Conservation (phyloP, 306 rosid species). For the Coriaria nepalensis region DNA sequence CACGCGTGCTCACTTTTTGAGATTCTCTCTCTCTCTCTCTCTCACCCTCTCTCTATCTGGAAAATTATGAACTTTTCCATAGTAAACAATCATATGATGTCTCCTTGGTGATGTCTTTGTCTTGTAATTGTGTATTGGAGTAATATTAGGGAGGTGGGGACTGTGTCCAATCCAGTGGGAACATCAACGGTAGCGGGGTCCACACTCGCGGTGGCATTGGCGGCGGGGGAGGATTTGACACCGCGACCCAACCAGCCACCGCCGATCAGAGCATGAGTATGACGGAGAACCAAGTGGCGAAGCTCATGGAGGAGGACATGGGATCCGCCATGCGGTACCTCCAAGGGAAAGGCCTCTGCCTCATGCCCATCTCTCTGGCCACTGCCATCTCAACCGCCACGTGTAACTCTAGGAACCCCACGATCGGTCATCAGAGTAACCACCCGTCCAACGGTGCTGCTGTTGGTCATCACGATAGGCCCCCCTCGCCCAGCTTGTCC, state of each 20-base stretch:
- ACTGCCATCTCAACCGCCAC: slow-evolving; percentile 85
- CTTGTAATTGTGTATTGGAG: too few species aligned
- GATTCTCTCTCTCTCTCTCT: slow-evolving; percentile 25
- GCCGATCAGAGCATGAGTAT: slow-evolving; percentile 53
- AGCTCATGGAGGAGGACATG: slow-evolving; percentile 95
- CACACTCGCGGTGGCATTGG: slow-evolving; percentile 17
- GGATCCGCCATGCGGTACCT: slow-evolving; percentile 98
- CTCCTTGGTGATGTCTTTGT: too few species aligned
- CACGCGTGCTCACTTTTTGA: slow-evolving; percentile 79
- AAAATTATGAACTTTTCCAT: too few species aligned
- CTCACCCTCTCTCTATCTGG: background rate
- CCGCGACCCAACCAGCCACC: slow-evolving; percentile 25
- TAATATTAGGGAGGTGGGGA: slow-evolving; percentile 52
- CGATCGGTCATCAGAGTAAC: slow-evolving; percentile 13
- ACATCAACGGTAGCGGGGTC: slow-evolving; percentile 16
- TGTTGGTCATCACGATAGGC: slow-evolving; percentile 21
- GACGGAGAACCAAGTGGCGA: slow-evolving; percentile 94
- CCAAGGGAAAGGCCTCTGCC: slow-evolving; percentile 92
- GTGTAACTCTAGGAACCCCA: slow-evolving; percentile 54
- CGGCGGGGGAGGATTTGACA: background rate
- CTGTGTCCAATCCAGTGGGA: slow-evolving; percentile 37
- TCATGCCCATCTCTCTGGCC: slow-evolving; percentile 94
- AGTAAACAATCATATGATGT: too few species aligned
- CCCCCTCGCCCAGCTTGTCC: slow-evolving; percentile 81
- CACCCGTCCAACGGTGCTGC: slow-evolving; percentile 35